Percentiles rank a stretch among this genome's conserved stretches.
Conservation (phyloP, 2,329 filamentous ascomycete species). For the Fusarium sororula region DNA sequence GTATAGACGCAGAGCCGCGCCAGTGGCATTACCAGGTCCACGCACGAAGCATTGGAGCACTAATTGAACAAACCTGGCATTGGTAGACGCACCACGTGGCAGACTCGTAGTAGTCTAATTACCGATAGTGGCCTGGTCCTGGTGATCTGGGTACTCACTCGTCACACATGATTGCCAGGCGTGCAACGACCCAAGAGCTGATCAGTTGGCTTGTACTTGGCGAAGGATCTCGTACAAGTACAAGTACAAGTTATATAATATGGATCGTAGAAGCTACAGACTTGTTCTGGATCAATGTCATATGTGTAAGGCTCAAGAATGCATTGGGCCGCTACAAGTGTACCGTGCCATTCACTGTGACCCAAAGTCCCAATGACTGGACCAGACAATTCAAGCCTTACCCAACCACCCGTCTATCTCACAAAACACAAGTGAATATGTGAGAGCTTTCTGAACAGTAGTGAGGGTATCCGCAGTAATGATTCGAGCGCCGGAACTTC, state of each 20-base stretch:
- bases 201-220: not conserved
- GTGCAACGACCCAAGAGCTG: not conserved
- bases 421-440: not conserved
- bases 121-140: not conserved
- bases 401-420: not conserved
- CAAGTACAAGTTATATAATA: not conserved
- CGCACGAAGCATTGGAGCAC: not conserved
- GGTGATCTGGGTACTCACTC: not conserved
- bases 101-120: not conserved
- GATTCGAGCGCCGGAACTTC: not conserved
- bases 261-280: not conserved
- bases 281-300: not conserved
- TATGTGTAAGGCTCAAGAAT: not conserved
- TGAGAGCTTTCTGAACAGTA: not conserved
- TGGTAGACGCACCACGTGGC: constrained; percentile 3
- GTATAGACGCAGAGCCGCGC: not conserved
- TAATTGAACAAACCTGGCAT: not conserved
- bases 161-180: not conserved
- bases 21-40: not conserved
- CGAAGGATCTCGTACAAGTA: not conserved
- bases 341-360: not conserved
- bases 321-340: constrained; percentile 12
- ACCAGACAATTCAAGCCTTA: not conserved
- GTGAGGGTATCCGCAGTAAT: not conserved
- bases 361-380: not conserved